Evolutionary conservation across 2,329 filamentous ascomycete species (phyloP), one percentile per base, ranked within the genome.

Genomic region (Elsinoe necatrix): DNA sequence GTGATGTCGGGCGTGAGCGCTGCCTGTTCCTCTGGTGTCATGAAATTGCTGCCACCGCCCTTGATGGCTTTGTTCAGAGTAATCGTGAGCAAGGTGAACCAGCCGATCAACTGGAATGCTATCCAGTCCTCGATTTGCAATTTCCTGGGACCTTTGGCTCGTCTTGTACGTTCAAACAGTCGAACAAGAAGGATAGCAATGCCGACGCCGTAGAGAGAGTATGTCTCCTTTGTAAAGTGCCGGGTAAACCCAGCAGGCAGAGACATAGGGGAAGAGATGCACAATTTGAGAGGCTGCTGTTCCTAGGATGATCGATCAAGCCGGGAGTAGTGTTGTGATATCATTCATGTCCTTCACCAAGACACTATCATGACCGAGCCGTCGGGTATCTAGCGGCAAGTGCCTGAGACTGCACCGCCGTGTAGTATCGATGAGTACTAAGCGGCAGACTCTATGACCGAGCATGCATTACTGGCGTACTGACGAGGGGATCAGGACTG

Each of bases 21-120:
- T 0, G 67, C 63, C 0, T 69, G 66, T 25, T 81, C 71, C 14
- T 73, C 68, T 0, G 76, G 73, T 16, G 77, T 71, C 68, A 84
- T 80, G 16, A 84, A 71, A 63, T 85, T 85, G 41, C 78, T 83
- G 6, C 58, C 78, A n/a, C 78, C 80, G 31, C 74, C 70, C 1
- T 73, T 71, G 18, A 81, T 72, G 48, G 83, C 75, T 61, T 74
- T 52, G 59, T 82, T 82, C 63, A 84, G 74, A 6, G 72, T 67
- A 21, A 78, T 70, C 57, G 82, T 76, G 11, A 85, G 67, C 14
- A 79, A 65, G 0, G 81, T 83, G 62, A 82, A 80, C 63, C 77
- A 72, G 60, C 58, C 18, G 6, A 58, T 56, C 2, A 54, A 37
- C 16, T 58, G 50, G 16, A 60, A 37, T 12, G 58, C 56, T 11